Evolutionary conservation across 2,329 filamentous ascomycete genomes (phyloP), one percentile per base, ranked within the genome.

Genomic region (Catunica adiposa): DNA sequence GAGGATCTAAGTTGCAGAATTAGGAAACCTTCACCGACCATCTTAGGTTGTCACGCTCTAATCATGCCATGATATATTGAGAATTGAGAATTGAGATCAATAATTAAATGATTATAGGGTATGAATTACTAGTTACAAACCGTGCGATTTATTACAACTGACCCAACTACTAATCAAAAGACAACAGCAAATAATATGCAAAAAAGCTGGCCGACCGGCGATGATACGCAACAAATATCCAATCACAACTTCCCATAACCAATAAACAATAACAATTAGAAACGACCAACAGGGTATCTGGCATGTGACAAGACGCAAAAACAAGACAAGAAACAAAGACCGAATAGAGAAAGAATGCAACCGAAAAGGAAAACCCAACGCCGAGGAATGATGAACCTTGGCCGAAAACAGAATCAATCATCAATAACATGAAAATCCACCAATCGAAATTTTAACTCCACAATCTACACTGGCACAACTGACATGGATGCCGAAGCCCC

Each of bases 1-100:
- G 5, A 34, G 29, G 11, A 34, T 34, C 11, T 34, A 34, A 70
- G n/a, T 65, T 65, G 1, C 56, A 56, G 17, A 54, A 47, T 29
- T 55, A 58, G 2, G 70, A 68, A 34, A 34, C 29, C 11, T 5
- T 11, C 29, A 5, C 11, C 29, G 11, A 34, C 29, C 11, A 5
- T 11, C 5, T 5, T 5, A 34, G 5, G 29, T 15, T 20, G 38
- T 42, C 15, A 42, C 17, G 15, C 38, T 42, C 11, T 42, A 6
- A 20, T 42, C 29, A 34, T 34, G 11, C 29, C 29, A 34, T 34
- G 29, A 34, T 5, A 34, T 11, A 34, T 34, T 11, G 29, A 34
- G 11, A 34, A 5, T 34, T 34, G 29, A n/a, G n/a, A n/a, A n/a
- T n/a, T n/a, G n/a, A n/a, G n/a, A n/a, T n/a, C n/a, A n/a, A n/a